Conservation (phyloP, 1,284 basidiomycete species). For the Microstroma glucosiphilum region DNA sequence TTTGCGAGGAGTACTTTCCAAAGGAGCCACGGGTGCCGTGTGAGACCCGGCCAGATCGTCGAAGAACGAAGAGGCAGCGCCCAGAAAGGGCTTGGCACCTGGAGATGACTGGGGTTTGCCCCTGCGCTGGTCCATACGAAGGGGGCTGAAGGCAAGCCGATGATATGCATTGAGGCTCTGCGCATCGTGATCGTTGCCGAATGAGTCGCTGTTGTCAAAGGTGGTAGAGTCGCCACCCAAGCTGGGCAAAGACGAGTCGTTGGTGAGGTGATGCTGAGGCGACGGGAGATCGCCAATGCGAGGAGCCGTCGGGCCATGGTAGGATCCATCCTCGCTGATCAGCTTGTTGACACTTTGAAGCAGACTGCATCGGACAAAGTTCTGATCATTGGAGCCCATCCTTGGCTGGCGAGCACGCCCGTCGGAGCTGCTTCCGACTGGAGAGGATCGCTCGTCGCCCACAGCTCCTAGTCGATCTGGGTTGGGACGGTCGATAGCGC, state of each 20-base stretch:
- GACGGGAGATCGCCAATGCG: too few relatives aligned
- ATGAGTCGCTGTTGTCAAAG: background rate
- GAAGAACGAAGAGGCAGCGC: background rate
- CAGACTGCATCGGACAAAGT: too few relatives aligned
- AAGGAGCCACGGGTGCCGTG: background rate
- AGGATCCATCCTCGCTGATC: too few relatives aligned
- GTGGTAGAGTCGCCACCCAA: background rate
- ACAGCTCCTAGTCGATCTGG: too few relatives aligned
- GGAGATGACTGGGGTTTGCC: background rate
- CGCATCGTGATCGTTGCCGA: background rate
- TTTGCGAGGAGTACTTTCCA: background rate
- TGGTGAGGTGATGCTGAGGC: too few relatives aligned
- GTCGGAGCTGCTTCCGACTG: too few relatives aligned
- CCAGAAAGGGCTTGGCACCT: background rate
- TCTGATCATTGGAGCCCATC: too few relatives aligned
- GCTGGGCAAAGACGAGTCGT: background rate
- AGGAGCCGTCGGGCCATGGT: too few relatives aligned
- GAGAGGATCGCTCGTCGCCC: too few relatives aligned
- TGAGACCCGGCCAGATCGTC: background rate
- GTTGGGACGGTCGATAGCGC: too few relatives aligned
- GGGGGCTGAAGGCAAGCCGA: background rate
- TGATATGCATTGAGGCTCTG: background rate
- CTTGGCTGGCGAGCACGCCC: too few relatives aligned
- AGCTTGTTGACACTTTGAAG: too few relatives aligned
- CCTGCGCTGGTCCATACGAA: background rate